Base-by-base conservation (phyloP, 208 protist species). In the Leishmania turanica region DNA sequence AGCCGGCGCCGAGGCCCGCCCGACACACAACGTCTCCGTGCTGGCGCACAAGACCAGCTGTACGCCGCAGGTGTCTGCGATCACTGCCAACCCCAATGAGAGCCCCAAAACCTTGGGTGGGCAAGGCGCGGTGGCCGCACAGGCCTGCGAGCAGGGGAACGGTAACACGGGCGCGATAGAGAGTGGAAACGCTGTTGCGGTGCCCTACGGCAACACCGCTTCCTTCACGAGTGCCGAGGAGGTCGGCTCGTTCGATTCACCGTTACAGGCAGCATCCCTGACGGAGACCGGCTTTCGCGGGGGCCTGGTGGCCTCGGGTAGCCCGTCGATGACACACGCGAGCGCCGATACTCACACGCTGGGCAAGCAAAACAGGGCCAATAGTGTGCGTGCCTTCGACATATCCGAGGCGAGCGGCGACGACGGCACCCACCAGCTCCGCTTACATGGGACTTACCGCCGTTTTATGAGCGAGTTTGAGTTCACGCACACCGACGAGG, bases 401-500 rank as follows among this genome's bases (percentile, higher is more conserved):
- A 45, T 34, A 6, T 24, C 27, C 47, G 82, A 68, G 40, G 62
- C 49, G n/a, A 76, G 76, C n/a, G 71, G 76, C 74, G 73, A 79
- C 56, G 73, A 78, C 27, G 54, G 40, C 45, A 60, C n/a, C 1
- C 42, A 65, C 37, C 64, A 60, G 21, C 73, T 42, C n/a, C 77
- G 58, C 19, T 62, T 82, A 1, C 77, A 86, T 58, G 77, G 64
- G 31, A 40, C 74, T n/a, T 86, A 86, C 74, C 75, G 64, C 65
- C 82, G 82, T 65, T 80, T 80, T 74, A 78, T 86, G 64, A 54
- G 79, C 37, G 66, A 82, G 62, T 86, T 77, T 21, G 82, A 79
- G 42, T 86, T 86, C 56, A 75, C 17, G 68, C 45, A 56, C 24
- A 24, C 27, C 19, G 74, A 77, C 74, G 74, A 54, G 21, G 78